phyloP scores from a whole-genome alignment of 1,139 yeast genomes.

The Tardiomyces blankii region DNA sequence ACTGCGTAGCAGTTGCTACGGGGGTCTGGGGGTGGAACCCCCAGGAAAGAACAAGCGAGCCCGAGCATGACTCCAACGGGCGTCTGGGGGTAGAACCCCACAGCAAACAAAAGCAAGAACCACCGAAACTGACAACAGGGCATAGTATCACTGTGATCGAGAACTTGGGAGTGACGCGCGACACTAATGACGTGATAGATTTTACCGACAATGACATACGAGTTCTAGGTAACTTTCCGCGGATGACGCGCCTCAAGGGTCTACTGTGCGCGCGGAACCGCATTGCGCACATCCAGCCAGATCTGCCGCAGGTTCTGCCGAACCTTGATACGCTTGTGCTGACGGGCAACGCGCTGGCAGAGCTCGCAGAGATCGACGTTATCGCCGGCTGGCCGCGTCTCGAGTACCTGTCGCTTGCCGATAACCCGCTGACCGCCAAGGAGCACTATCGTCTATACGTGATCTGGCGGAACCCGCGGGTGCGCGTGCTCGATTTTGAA shows the following conservation, averaged over 20 bases:
- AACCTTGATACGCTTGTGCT: conserved; percentile 40
- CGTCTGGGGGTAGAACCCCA: too few relatives aligned
- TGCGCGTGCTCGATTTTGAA: conserved; percentile 56
- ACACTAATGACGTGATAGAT: conserved; percentile 46
- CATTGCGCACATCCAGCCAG: conserved; percentile 32
- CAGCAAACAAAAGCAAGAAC: too few relatives aligned
- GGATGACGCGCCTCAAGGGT: conserved; percentile 33
- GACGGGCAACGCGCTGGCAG: conserved; percentile 38
- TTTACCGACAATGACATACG: conserved; percentile 54
- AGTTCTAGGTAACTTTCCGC: conserved; percentile 43
- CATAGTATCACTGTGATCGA: conserved; percentile 32
- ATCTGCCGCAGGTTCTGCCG: conserved; percentile 30
- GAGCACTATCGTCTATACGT: conserved; percentile 49
- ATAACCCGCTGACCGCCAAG: conserved; percentile 49
- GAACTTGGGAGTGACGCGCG: conserved; percentile 33
- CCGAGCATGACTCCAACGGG: too few relatives aligned
- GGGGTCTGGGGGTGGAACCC: too few relatives aligned
- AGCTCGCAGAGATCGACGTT: conserved; percentile 31
- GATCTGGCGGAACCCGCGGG: conserved; percentile 51
- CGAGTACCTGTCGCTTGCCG: conserved; percentile 39
- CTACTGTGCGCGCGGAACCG: conserved; percentile 51
- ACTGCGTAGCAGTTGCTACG: too few relatives aligned
- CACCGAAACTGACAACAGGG: conserved; percentile 12
- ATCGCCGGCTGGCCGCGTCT: conserved; percentile 31
- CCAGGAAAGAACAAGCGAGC: too few relatives aligned